Evolutionary conservation across 2,329 filamentous ascomycete genomes (phyloP), one percentile per base, ranked within the genome.

Genomic region (Aspergillus cejpii): DNA sequence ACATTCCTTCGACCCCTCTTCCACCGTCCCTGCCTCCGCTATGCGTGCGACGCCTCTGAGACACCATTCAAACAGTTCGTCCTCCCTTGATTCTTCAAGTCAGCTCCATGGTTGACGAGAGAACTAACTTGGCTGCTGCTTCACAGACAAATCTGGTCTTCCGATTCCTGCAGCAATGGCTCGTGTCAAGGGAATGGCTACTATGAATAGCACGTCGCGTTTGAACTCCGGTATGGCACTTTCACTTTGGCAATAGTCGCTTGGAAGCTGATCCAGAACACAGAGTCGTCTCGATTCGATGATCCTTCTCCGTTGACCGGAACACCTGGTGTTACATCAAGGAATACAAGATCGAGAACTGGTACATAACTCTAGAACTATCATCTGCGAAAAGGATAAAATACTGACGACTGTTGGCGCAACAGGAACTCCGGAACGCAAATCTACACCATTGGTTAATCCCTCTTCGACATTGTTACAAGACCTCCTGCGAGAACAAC

Each of bases 401-500:
- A 37, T 44, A 24, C 50, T 53, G 37, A 58, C 39, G 15, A 15
- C 19, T 24, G 36, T 28, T 41, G 20, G 11, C 38, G 20, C 26
- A 17, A 23, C 40, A 67, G 65, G 51, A 44, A 64, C 56, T 5
- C 57, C 59, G 2, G 65, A 68, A 14, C 47, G 53, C 3, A 51
- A 46, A 12, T 53, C 60, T 8, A 55, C 61, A 2, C 58, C 64
- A 5, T 42, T 66, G 2, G 66, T 69, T 6, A 67, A 69, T 37
- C 67, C 68, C 8, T 61, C 63, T 2, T 71, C 68, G 1, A 54
- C 57, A 15, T 58, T 70, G 3, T 51, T 71, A 15, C 66, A 71
- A 41, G 65, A 62, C 44, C 48, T 70, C 21, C 57, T 71, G 27
- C 68, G 67, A 43, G 67, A 70, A 49, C 66, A 68, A 42, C 66